Percentiles rank a stretch among this genome's conserved stretches.
Evolutionary conservation across 352 stramenopile genomes (phyloP).

Genomic region (Elongisporangium prolatum): DNA sequence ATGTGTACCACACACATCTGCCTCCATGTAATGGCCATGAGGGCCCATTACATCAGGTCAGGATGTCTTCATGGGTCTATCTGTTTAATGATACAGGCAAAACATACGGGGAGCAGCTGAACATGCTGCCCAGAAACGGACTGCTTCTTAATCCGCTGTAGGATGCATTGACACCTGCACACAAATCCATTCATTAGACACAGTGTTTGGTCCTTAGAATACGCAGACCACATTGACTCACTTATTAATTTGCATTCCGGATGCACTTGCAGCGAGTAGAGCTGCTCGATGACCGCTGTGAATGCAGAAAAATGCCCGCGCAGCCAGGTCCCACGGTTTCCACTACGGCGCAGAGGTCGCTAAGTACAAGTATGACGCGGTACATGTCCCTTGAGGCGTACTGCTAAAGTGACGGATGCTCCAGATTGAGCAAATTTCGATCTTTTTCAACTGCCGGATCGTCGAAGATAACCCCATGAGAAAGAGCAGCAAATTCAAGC

Average conservation of each 20-base stretch:
- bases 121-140: slow-evolving; percentile 58
- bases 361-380: slow-evolving; percentile 66
- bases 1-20: no score
- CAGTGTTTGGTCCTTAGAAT: background rate
- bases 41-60: no score
- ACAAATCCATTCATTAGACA: background rate
- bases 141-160: slow-evolving; percentile 77
- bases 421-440: no score
- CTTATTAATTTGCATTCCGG: slow-evolving; percentile 55
- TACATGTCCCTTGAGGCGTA: slow-evolving; percentile 81
- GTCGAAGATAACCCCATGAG: no score
- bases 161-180: slow-evolving; percentile 50
- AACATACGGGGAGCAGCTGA: slow-evolving; percentile 34
- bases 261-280: slow-evolving; percentile 81
- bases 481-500: no score
- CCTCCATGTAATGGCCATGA: no score
- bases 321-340: background rate
- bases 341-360: background rate
- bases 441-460: no score
- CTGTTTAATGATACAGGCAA: no score
- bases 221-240: slow-evolving; percentile 7
- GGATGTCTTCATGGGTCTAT: no score
- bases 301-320: slow-evolving; percentile 78
- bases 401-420: no score
- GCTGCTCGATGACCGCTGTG: slow-evolving; percentile 82